Base-by-base conservation (phyloP, 1,139 yeast genomes). In the Suhomyces atakaporum region DNA sequence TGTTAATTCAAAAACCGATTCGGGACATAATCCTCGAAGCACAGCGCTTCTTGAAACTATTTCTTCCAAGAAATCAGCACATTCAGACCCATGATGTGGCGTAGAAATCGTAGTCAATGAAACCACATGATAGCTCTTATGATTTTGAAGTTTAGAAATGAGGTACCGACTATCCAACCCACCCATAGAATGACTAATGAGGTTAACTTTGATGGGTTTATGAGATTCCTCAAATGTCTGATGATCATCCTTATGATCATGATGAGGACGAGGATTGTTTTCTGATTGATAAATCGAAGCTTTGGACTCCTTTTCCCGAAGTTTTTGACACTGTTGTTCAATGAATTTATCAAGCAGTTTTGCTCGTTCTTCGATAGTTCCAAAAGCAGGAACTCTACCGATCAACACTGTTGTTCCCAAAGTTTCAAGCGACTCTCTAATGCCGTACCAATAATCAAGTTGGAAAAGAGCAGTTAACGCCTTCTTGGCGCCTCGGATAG, bases 151-250 rank as follows among this genome's bases (percentile, higher is more conserved):
- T 35, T 75, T 64, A 0, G 87, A 73, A 2, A 87, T 84, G 47
- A 89, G 60, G 53, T 82, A 86, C 33, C 97, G 62, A 25, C 90
- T 78, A 56, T 89, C 97, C 27, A 89, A 63, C 0, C 97, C 97
- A 7, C 97, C 97, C 96, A 89, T 88, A 0, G 96, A 87, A 55
- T 89, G 97, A n/a, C 95, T 94, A 14, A 89, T 70, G 25, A 89
- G 59, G 54, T 89, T 89, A 11, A 89, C 64, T 43, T 79, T 78
- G 19, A 71, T 54, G 30, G 66, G 69, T 24, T 64, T 58, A 11
- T 56, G 47, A 5, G 45, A 39, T 10, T 40, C 31, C 3, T 44
- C 42, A 9, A 49, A 41, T 10, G 42, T 35, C 7, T 38, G 20
- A 4, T 16, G 35, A 10, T 46, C 36, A 11, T 34, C 41, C 42